A percentile compares a stretch with the other conserved stretches of the same genome.
These are phyloP conservation scores for Neurospora sp. DNA, from an alignment of 2,329 filamentous ascomycete genomes.

Conservation along the genomic window DNA sequence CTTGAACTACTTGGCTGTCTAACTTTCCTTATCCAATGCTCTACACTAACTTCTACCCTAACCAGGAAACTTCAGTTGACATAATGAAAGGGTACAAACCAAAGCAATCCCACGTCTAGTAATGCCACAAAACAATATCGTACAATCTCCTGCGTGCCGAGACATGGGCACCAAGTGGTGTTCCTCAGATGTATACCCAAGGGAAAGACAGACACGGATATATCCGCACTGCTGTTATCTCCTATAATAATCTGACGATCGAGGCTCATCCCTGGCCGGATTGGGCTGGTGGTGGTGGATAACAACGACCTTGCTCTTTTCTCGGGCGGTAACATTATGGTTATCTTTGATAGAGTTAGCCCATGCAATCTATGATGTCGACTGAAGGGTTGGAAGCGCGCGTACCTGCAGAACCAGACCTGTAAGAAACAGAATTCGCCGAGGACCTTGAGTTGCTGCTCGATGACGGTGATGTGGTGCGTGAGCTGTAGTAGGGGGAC, in stretches of 20 bases:
- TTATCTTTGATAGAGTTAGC: slow-evolving; percentile 5
- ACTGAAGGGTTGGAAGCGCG: not conserved
- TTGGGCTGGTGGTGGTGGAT: slow-evolving; percentile 11
- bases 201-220: not conserved
- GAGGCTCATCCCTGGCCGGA: slow-evolving; percentile 9
- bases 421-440: not conserved
- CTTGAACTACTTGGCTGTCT: not conserved
- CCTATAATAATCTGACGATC: slow-evolving; percentile 4
- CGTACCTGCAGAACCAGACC: not conserved
- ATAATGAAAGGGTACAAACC: not conserved
- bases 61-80: not conserved
- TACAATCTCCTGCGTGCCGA: not conserved
- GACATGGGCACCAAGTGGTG: not conserved
- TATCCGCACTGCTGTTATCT: not conserved
- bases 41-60: not conserved
- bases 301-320: slow-evolving; percentile 3
- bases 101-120: not conserved
- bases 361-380: not conserved
- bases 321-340: slow-evolving; percentile 5
- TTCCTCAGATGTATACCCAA: not conserved
- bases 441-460: not conserved
- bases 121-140: not conserved
- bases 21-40: not conserved
- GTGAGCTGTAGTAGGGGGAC: not conserved
- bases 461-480: not conserved